These are phyloP conservation scores for Pythium phragmiticola DNA, from an alignment of 352 stramenopile genomes.

Conservation along the genomic window DNA sequence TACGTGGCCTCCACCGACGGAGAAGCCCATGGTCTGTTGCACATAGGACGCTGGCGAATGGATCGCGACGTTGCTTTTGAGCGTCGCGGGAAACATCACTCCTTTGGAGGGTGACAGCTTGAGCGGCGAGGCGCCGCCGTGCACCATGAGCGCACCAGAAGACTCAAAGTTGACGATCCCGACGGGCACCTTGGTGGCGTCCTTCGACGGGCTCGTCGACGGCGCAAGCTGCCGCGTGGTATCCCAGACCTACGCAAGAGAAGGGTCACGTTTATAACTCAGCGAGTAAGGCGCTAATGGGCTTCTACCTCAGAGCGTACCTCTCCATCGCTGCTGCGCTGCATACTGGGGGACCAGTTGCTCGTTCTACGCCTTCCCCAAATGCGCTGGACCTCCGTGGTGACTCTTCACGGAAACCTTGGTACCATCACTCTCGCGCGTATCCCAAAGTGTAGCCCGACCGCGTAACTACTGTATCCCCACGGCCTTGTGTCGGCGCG, in stretches of 20 bases:
- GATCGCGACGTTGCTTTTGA: constrained; percentile 20
- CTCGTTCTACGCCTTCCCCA: not conserved
- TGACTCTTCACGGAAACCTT: constrained; percentile 19
- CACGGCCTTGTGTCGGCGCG: too few relatives aligned
- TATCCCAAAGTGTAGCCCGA: not conserved
- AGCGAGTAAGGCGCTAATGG: not conserved
- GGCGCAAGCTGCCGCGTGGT: constrained; percentile 25
- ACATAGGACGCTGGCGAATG: constrained; percentile 30
- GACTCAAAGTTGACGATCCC: constrained; percentile 39
- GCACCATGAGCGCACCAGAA: constrained; percentile 16
- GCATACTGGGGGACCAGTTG: not conserved
- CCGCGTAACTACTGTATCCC: not conserved
- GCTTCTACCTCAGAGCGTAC: not conserved
- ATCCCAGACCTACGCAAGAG: constrained; percentile 6
- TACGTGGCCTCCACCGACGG: constrained; percentile 29
- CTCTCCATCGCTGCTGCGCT: constrained; percentile 15
- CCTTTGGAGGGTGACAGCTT: constrained; percentile 23
- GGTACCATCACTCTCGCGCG: constrained; percentile 18
- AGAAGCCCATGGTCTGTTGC: constrained; percentile 28
- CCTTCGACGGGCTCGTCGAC: constrained; percentile 35
- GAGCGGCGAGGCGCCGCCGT: constrained; percentile 17
- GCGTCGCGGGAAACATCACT: not conserved
- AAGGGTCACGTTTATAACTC: not conserved
- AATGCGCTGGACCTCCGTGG: not conserved
- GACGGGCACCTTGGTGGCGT: constrained; percentile 25